Evolutionary conservation across 768 basidiomycete species (phyloP), one percentile per base, ranked within the genome.

Genomic region (Pleurotus tuoliensis): DNA sequence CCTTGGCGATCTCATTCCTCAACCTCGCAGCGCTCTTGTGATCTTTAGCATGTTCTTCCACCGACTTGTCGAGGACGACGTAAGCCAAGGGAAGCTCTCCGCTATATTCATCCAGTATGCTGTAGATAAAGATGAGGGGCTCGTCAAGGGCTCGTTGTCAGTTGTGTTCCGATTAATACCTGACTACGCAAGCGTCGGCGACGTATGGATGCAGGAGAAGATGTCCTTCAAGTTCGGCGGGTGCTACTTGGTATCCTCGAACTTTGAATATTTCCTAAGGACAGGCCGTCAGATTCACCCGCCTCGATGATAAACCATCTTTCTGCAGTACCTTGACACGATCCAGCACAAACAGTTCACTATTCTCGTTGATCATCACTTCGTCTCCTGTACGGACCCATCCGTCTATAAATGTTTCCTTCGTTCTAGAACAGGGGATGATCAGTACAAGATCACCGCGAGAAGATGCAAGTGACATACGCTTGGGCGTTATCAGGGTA

Each of bases 31-130:
- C 72, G 24, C 70, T 78, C 9, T 56, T 59, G 3, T 69, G 60
- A 34, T 74, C 65, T 37, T 66, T 65, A 40, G 67, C 58, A 18
- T 76, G 69, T 27, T 72, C 69, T 45, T 76, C 71, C 38, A 66
- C 65, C 8, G 73, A 71, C 3, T 75, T 70, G 12, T 73, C 72
- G 46, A 83, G 76, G 3, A 86, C 86, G 20, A 91, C 72, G 65
- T 81, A 91, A 6, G 90, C 89, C 53, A 88, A 63, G 0, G 90
- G 89, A 9, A 88, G 61, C 65, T 92, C 89, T 15, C 90, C 88
- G 56, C 79, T 87, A 65, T 86, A 90, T 20, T 90, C 88, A 62
- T 92, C 87, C 1, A 77, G 77, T 16, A 89, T 65, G 4, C 86
- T 81, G 24, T n/a, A 41, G 18, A 53, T 47, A 15, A 11, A 47